These are phyloP conservation scores for Excoecaria cochinchinensis DNA, from an alignment of 345 rosid species.

Conservation along the genomic window DNA sequence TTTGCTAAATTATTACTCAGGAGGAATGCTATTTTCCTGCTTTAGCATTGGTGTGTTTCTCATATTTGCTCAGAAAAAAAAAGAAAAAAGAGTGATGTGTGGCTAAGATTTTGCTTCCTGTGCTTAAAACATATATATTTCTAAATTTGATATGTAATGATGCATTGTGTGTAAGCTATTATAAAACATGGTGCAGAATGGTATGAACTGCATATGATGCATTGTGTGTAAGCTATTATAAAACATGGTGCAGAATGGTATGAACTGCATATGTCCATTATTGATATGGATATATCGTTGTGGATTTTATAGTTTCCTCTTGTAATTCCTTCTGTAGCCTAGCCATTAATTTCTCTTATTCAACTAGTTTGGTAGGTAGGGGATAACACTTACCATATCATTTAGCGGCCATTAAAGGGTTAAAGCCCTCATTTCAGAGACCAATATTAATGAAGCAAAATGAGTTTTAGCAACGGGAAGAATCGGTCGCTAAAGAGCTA, in stretches of 20 bases:
- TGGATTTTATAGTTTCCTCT: background rate
- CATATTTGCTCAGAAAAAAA: background rate
- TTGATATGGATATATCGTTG: background rate
- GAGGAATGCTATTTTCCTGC: constrained; percentile 4
- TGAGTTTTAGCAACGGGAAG: no score
- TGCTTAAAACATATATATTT: background rate
- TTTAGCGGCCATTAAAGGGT: background rate
- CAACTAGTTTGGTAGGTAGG: background rate
- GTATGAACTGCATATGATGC: background rate
- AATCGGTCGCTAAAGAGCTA: no score
- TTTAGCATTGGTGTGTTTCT: background rate
- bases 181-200: background rate
- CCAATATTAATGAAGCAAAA: background rate
- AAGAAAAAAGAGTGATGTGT: background rate
- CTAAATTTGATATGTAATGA: background rate
- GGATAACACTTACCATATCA: background rate
- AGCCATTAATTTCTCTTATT: background rate
- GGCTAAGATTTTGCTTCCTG: background rate
- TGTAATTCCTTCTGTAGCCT: background rate
- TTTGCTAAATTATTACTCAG: constrained; percentile 1
- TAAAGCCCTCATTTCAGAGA: background rate
- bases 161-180: background rate
- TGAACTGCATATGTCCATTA: background rate
- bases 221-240: background rate
- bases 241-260: background rate